Conservation (phyloP, 331 rosid species). For the Acacia pycnantha region DNA sequence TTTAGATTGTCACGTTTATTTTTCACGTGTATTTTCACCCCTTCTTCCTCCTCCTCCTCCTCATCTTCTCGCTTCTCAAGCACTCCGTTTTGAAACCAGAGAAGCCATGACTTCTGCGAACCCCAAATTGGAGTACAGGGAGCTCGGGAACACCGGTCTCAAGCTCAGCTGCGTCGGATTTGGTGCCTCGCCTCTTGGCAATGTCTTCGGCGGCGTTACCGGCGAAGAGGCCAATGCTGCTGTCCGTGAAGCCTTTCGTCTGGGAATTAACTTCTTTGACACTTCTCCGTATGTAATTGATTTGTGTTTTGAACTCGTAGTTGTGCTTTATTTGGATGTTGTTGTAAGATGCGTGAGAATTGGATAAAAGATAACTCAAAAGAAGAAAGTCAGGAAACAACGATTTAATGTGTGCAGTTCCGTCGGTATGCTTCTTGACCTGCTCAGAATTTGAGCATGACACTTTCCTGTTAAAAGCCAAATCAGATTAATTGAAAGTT, state of each 20-base stretch:
- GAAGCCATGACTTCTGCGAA: slow-evolving; percentile 35
- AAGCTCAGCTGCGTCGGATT: slow-evolving; percentile 78
- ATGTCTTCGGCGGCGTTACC: slow-evolving; percentile 75
- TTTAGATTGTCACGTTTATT: too few species aligned
- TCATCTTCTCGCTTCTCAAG: slow-evolving; percentile 4
- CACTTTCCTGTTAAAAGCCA: background rate
- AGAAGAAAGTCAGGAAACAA: background rate
- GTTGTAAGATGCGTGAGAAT: background rate
- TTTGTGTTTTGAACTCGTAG: background rate
- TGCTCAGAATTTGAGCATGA: background rate
- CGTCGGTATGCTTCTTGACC: background rate
- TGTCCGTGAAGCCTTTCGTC: slow-evolving; percentile 75
- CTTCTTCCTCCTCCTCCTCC: background rate
- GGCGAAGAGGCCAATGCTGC: slow-evolving; percentile 66
- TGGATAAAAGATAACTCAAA: background rate
- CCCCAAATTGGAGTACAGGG: slow-evolving; percentile 54
- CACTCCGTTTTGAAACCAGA: background rate
- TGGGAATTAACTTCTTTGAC: slow-evolving; percentile 90
- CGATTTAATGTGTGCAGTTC: background rate
- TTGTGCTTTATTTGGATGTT: background rate
- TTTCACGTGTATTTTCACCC: too few species aligned
- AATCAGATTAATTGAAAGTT: background rate
- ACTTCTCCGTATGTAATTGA: slow-evolving; percentile 75
- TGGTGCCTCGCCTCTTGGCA: slow-evolving; percentile 96
- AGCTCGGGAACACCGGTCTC: slow-evolving; percentile 84